Percentiles rank a stretch among this genome's conserved stretches.
Evolutionary conservation across 805 yeast genomes (phyloP).

Genomic region (Candida berthetii): DNA sequence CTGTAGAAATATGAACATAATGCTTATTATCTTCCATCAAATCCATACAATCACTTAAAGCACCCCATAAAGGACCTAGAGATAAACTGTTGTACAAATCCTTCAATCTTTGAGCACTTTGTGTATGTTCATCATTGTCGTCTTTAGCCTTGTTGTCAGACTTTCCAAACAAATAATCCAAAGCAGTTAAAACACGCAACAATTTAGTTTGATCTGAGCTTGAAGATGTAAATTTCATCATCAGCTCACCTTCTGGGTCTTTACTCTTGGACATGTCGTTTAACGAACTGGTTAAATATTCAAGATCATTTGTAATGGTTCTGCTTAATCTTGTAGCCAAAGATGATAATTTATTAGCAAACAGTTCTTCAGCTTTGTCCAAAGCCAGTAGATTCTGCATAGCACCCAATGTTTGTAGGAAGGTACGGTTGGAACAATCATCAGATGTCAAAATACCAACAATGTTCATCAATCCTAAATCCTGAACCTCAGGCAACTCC

Average conservation of each 20-base stretch:
- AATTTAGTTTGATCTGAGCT: constrained; percentile 86
- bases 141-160: constrained; percentile 8
- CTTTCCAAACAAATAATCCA: constrained; percentile 66
- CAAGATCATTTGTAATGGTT: constrained; percentile 48
- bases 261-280: constrained; percentile 27
- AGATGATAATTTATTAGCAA: constrained; percentile 60
- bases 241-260: constrained; percentile 45
- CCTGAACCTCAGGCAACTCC: constrained; percentile 60
- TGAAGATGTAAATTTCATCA: constrained; percentile 67
- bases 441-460: constrained; percentile 68
- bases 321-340: constrained; percentile 58
- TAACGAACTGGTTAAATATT: constrained; percentile 40
- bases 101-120: constrained; percentile 40
- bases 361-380: constrained; percentile 53
- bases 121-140: constrained; percentile 8
- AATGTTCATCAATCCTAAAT: constrained; percentile 51
- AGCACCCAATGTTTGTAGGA: constrained; percentile 75
- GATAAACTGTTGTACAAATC: constrained; percentile 60
- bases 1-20: constrained; percentile 65
- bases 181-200: constrained; percentile 79
- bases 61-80: constrained; percentile 80
- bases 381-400: constrained; percentile 71
- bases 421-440: constrained; percentile 80
- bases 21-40: constrained; percentile 53
- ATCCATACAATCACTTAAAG: constrained; percentile 66